Evolutionary conservation across 2,329 filamentous ascomycete genomes (phyloP).

Genomic region (Pestalotiopsis sp.): DNA sequence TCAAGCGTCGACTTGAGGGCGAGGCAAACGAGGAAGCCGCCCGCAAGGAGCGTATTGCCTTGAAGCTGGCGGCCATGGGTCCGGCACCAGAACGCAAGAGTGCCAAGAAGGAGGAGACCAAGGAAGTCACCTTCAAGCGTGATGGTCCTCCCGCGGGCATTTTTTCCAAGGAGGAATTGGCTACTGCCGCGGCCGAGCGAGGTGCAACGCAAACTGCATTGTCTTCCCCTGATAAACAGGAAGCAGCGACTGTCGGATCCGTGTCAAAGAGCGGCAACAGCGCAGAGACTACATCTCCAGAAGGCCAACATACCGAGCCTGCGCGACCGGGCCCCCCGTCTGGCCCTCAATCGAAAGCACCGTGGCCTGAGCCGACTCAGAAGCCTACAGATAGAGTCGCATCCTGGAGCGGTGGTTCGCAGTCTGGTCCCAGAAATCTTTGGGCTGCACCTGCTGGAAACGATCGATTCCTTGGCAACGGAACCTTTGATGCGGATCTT

Average conservation of each 20-base stretch:
- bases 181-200: conserved; percentile 1
- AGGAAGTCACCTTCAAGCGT: conserved; percentile 27
- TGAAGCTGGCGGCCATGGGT: conserved; percentile 71
- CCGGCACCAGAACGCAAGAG: conserved; percentile 62
- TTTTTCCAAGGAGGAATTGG: conserved; percentile 16
- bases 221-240: conserved; percentile 5
- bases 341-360: conserved; percentile 30
- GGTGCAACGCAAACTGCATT: background rate
- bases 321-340: conserved; percentile 8
- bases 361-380: conserved; percentile 26
- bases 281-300: background rate
- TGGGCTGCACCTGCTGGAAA: conserved; percentile 71
- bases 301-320: background rate
- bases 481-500: conserved; percentile 69
- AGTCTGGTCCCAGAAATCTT: conserved; percentile 58
- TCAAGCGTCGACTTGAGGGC: conserved; percentile 67
- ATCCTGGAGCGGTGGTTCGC: conserved; percentile 48
- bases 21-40: conserved; percentile 73
- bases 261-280: conserved; percentile 2
- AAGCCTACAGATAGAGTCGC: conserved; percentile 44
- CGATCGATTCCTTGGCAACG: conserved; percentile 73
- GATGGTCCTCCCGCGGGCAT: conserved; percentile 22
- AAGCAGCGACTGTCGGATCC: background rate
- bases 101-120: conserved; percentile 53
- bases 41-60: conserved; percentile 66